Conservation (phyloP, 257 asterid genomes). For the Agastache rugosa region DNA sequence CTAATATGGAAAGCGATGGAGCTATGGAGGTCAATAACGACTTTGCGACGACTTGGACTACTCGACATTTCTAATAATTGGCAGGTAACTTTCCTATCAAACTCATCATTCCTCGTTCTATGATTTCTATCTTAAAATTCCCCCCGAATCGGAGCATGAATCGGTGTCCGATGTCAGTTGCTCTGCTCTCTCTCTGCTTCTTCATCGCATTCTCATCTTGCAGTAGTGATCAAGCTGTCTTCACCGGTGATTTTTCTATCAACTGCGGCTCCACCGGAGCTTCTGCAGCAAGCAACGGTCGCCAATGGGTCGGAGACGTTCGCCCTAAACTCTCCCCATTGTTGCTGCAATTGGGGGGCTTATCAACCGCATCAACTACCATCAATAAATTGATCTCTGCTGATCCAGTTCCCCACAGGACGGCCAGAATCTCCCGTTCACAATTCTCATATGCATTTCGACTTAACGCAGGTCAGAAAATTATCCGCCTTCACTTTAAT, state of each 20-base stretch:
- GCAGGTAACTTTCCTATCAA: too few relatives aligned
- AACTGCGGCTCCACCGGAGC: slow-evolving; percentile 47
- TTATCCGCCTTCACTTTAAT: slow-evolving; percentile 41
- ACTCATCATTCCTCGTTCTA: too few relatives aligned
- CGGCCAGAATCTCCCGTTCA: slow-evolving; percentile 24
- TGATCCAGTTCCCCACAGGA: slow-evolving; percentile 29
- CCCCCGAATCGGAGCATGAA: neutral
- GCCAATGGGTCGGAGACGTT: slow-evolving; percentile 55
- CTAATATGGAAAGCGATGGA: too few relatives aligned
- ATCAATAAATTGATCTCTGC: neutral
- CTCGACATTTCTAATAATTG: too few relatives aligned
- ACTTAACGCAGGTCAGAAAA: slow-evolving; percentile 39
- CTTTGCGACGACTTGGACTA: too few relatives aligned
- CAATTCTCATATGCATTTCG: neutral
- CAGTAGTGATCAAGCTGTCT: neutral
- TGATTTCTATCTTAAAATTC: too few relatives aligned
- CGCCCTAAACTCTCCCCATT: neutral
- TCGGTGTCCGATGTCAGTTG: neutral
- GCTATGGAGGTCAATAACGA: too few relatives aligned
- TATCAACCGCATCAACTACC: slow-evolving; percentile 44
- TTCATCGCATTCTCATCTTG: slow-evolving; percentile 9
- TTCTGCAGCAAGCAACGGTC: slow-evolving; percentile 45
- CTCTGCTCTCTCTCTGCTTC: slow-evolving; percentile 21
- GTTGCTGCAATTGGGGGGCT: slow-evolving; percentile 44
- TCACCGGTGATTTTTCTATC: slow-evolving; percentile 36